These are phyloP conservation scores for Amylocarpus encephaloides DNA, from an alignment of 2,329 filamentous ascomycete genomes.

Conservation along the genomic window DNA sequence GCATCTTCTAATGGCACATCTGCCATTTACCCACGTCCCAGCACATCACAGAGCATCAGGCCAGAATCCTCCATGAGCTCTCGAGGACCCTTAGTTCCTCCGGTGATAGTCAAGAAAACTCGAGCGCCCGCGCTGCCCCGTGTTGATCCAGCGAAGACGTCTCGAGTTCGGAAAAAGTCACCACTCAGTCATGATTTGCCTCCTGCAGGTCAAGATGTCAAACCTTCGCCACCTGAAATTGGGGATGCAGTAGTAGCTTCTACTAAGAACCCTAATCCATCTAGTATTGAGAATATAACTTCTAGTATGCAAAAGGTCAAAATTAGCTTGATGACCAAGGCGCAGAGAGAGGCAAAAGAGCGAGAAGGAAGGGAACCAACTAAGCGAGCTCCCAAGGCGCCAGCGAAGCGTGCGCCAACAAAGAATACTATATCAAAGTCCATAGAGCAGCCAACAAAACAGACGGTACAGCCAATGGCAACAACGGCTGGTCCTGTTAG, in stretches of 20 bases:
- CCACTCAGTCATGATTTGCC: conserved; percentile 16
- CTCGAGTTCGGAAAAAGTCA: conserved; percentile 25
- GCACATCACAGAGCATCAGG: conserved; percentile 38
- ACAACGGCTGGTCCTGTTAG: neutral
- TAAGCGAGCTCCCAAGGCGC: conserved; percentile 31
- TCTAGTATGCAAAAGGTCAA: conserved; percentile 57
- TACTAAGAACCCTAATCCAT: conserved; percentile 4
- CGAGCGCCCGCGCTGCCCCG: conserved; percentile 43
- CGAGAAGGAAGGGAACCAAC: neutral
- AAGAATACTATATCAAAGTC: conserved; percentile 11
- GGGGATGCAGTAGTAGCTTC: neutral
- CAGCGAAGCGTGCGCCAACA: conserved; percentile 15
- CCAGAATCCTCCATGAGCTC: conserved; percentile 40
- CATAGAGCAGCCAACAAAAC: neutral
- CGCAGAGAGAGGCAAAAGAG: conserved; percentile 45
- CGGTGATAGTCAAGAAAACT: conserved; percentile 52
- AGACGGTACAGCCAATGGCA: neutral
- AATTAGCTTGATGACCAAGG: conserved; percentile 51
- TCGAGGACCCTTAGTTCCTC: conserved; percentile 32
- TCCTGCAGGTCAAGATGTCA: neutral
- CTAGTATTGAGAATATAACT: conserved; percentile 49
- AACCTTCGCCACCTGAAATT: neutral
- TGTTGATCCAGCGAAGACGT: conserved; percentile 33
- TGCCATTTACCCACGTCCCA: conserved; percentile 30
- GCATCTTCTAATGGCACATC: conserved; percentile 26